These are phyloP conservation scores for Dendryphion nanum DNA, from an alignment of 2,329 filamentous ascomycete genomes.

Conservation along the genomic window DNA sequence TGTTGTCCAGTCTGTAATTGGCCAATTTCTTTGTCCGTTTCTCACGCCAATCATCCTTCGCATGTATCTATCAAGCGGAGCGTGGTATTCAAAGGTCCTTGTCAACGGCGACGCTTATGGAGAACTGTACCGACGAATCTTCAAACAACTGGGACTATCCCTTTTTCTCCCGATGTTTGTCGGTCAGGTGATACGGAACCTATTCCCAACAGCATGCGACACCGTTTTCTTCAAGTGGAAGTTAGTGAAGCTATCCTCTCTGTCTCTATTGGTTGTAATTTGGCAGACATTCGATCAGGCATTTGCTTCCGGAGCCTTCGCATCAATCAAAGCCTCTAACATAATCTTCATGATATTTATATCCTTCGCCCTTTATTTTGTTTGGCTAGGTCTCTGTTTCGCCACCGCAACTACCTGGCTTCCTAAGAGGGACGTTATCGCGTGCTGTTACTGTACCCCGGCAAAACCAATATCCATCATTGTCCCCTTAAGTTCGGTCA, in stretches of 20 bases:
- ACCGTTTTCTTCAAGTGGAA: conserved; percentile 53
- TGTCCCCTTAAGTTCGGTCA: conserved; percentile 66
- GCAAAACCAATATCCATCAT: conserved; percentile 72
- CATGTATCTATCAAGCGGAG: conserved; percentile 55
- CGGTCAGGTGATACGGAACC: conserved; percentile 60
- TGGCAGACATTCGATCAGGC: conserved; percentile 69
- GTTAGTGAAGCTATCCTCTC: conserved; percentile 44
- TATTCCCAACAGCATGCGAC: conserved; percentile 54
- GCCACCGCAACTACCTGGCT: conserved; percentile 55
- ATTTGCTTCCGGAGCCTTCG: conserved; percentile 63
- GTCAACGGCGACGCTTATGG: conserved; percentile 56
- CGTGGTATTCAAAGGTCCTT: conserved; percentile 57
- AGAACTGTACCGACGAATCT: conserved; percentile 64
- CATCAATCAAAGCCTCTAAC: conserved; percentile 57
- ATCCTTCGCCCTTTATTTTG: conserved; percentile 60
- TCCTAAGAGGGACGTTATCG: conserved; percentile 61
- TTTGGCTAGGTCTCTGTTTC: conserved; percentile 65
- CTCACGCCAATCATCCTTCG: conserved; percentile 64
- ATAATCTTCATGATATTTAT: conserved; percentile 68
- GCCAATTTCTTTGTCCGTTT: conserved; percentile 68
- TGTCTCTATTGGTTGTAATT: conserved; percentile 50
- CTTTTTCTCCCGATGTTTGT: conserved; percentile 63
- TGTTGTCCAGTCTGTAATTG: conserved; percentile 65
- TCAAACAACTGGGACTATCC: conserved; percentile 66
- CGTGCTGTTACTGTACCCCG: conserved; percentile 70